These are phyloP conservation scores for Acrodontium crateriforme DNA, from an alignment of 2,329 filamentous ascomycete genomes.

Conservation along the genomic window DNA sequence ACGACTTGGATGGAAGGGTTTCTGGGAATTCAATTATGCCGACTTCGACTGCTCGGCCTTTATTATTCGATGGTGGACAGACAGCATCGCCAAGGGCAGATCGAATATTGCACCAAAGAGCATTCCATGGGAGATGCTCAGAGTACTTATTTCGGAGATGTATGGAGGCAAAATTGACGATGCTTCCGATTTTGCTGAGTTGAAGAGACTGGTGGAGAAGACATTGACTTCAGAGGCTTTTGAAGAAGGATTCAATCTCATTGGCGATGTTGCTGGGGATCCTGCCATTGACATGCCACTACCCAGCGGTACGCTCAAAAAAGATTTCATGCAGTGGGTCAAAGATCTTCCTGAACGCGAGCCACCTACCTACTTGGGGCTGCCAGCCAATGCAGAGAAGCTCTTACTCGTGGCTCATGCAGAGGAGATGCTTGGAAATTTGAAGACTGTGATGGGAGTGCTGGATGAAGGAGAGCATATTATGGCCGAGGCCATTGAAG, in stretches of 20 bases:
- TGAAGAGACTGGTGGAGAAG: slow-evolving; percentile 58
- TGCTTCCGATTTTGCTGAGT: slow-evolving; percentile 63
- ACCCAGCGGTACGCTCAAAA: slow-evolving; percentile 66
- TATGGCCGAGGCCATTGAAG: slow-evolving; percentile 35
- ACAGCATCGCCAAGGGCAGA: slow-evolving; percentile 64
- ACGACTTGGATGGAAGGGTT: slow-evolving; percentile 89
- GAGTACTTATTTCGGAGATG: slow-evolving; percentile 78
- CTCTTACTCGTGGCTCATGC: slow-evolving; percentile 80
- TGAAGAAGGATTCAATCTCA: slow-evolving; percentile 81
- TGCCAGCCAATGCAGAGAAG: slow-evolving; percentile 95
- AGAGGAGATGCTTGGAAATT: slow-evolving; percentile 65
- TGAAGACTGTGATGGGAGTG: slow-evolving; percentile 73
- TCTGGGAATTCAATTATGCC: slow-evolving; percentile 99
- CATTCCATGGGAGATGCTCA: slow-evolving; percentile 93
- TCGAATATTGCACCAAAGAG: slow-evolving; percentile 89
- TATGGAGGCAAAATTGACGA: slow-evolving; percentile 98
- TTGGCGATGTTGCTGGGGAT: slow-evolving; percentile 43
- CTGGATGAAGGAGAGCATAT: slow-evolving; percentile 90
- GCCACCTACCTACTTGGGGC: slow-evolving; percentile 83
- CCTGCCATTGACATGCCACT: slow-evolving; percentile 45
- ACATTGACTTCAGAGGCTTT: slow-evolving; percentile 82
- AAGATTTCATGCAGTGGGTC: slow-evolving; percentile 85
- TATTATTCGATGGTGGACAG: slow-evolving; percentile 92
- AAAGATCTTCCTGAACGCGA: slow-evolving; percentile 85
- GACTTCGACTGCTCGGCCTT: slow-evolving; percentile 97